Conservation (phyloP, 768 basidiomycete species). For the Suillus weaverae region DNA sequence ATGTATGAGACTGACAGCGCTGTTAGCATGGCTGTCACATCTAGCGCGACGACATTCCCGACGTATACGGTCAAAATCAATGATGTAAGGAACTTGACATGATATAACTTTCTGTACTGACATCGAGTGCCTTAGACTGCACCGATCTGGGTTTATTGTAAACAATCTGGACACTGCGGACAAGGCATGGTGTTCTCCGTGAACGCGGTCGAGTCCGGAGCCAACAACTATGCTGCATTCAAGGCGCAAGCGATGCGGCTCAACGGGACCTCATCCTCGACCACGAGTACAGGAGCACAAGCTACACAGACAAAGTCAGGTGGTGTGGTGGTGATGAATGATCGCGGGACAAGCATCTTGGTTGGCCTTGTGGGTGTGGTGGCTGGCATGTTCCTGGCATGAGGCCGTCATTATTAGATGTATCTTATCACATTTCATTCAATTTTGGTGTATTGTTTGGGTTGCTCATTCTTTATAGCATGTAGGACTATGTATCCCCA, state of each 20-base stretch:
- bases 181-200: constrained; percentile 61
- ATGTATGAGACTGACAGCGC: background rate
- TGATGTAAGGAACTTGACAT: constrained; percentile 36
- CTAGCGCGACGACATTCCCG: constrained; percentile 46
- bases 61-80: constrained; percentile 54
- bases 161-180: constrained; percentile 50
- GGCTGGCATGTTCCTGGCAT: constrained; percentile 23
- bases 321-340: constrained; percentile 13
- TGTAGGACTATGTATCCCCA: background rate
- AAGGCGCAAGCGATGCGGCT: constrained; percentile 42
- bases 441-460: background rate
- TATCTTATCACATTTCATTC: background rate
- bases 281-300: constrained; percentile 16
- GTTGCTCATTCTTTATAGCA: background rate
- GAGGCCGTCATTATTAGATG: background rate
- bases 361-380: constrained; percentile 23
- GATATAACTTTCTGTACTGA: background rate
- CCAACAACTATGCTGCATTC: constrained; percentile 57
- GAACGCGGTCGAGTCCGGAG: constrained; percentile 51
- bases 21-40: constrained; percentile 48
- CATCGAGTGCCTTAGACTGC: constrained; percentile 35
- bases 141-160: constrained; percentile 59
- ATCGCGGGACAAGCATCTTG: constrained; percentile 27
- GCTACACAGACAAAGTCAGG: constrained; percentile 19
- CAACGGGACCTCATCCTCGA: constrained; percentile 31